phyloP scores from a whole-genome alignment of 495 filamentous ascomycete genomes.

The Astrothelium macrocarpum region DNA sequence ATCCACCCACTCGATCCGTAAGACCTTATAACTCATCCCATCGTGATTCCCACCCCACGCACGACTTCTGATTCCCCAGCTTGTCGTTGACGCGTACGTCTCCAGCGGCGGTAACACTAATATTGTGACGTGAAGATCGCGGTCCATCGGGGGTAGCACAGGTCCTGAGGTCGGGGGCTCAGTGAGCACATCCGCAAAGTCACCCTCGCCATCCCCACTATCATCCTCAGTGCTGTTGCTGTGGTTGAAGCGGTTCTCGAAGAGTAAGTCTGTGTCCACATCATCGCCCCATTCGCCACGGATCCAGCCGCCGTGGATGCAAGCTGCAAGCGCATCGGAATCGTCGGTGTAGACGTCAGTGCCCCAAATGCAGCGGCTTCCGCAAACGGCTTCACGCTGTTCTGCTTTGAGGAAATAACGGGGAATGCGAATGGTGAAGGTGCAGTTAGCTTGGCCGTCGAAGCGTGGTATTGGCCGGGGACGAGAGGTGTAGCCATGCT shows the following conservation, averaged over 20 bases:
- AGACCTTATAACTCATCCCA: slow-evolving; percentile 80
- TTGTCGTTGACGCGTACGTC: slow-evolving; percentile 60
- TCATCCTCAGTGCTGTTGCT: slow-evolving; percentile 23
- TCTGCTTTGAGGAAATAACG: slow-evolving; percentile 59
- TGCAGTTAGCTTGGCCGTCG: slow-evolving; percentile 79
- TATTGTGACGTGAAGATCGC: slow-evolving; percentile 75
- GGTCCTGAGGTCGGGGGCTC: slow-evolving; percentile 42
- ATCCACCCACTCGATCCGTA: slow-evolving; percentile 70
- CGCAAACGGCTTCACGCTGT: slow-evolving; percentile 71
- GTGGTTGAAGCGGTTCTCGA: slow-evolving; percentile 36
- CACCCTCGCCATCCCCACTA: slow-evolving; percentile 11
- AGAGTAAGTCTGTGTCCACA: slow-evolving; percentile 54
- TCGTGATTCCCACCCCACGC: slow-evolving; percentile 66
- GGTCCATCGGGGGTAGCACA: slow-evolving; percentile 44
- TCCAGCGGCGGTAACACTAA: slow-evolving; percentile 71
- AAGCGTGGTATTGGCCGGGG: slow-evolving; percentile 71
- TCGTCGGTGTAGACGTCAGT: slow-evolving; percentile 93
- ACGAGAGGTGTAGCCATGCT: slow-evolving; percentile 58
- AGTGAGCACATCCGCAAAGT: slow-evolving; percentile 16
- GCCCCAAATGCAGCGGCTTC: slow-evolving; percentile 74
- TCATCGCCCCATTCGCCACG: slow-evolving; percentile 77
- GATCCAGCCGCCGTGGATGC: slow-evolving; percentile 89
- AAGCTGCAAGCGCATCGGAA: slow-evolving; percentile 84
- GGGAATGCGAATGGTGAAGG: slow-evolving; percentile 76
- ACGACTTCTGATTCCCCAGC: slow-evolving; percentile 72